Conservation (phyloP, 176 grass and related monocot genomes). For the Triticum urartu region DNA sequence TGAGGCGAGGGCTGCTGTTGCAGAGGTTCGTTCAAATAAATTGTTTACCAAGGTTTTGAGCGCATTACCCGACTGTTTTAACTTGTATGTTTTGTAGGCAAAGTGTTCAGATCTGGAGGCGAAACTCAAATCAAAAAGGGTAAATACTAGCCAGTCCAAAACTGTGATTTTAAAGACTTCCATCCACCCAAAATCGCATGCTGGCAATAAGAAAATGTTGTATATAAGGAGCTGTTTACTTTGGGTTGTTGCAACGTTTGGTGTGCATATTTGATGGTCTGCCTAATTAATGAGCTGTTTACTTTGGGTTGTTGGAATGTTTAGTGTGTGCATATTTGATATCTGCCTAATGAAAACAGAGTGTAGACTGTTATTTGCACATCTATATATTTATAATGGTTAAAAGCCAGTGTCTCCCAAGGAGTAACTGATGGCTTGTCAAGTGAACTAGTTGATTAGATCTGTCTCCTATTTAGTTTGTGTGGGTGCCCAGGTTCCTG, state of each 20-base stretch:
- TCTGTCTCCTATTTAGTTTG: neutral
- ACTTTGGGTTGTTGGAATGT: neutral
- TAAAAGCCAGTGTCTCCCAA: neutral
- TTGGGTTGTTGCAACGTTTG: neutral
- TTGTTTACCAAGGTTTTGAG: neutral
- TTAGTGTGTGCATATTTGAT: neutral
- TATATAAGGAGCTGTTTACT: neutral
- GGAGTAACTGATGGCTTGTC: neutral
- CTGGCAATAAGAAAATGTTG: neutral
- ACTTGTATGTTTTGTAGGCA: conserved; percentile 46
- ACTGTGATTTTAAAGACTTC: conserved; percentile 15
- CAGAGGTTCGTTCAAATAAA: conserved; percentile 64
- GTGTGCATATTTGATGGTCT: neutral
- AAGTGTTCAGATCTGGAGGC: conserved; percentile 72
- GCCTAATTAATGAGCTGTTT: neutral
- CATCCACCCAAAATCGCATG: neutral
- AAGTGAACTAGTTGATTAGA: neutral
- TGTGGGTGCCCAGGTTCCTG: neutral
- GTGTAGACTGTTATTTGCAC: neutral
- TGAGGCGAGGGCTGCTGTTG: conserved; percentile 73
- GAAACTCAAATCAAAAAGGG: conserved; percentile 67
- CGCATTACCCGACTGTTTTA: conserved; percentile 26
- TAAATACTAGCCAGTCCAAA: conserved; percentile 28
- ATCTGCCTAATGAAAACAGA: neutral
- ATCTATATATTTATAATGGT: neutral